Evolutionary conservation across 2,329 filamentous ascomycete genomes (phyloP).

Genomic region (Calonectria multiphialidica): DNA sequence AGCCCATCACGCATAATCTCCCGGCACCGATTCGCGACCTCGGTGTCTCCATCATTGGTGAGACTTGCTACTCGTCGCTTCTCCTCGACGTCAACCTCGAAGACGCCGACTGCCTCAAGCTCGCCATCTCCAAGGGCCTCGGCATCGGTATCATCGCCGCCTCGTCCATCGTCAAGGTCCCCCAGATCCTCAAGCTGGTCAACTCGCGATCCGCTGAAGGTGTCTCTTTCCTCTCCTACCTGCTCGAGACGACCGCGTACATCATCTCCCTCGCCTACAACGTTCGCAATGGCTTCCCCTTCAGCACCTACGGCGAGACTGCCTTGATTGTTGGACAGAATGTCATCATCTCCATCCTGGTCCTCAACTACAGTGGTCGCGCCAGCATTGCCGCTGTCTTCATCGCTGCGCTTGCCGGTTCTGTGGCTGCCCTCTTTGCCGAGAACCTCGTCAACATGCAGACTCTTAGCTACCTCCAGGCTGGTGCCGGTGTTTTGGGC

Average conservation of each 20-base stretch:
- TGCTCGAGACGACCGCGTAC: constrained; percentile 90
- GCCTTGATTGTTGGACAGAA: constrained; percentile 94
- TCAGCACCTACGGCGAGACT: constrained; percentile 97
- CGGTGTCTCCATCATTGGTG: constrained; percentile 83
- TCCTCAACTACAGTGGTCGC: constrained; percentile 84
- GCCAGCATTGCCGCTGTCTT: constrained; percentile 79
- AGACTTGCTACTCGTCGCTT: constrained; percentile 86
- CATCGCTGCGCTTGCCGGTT: constrained; percentile 79
- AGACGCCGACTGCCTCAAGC: constrained; percentile 84
- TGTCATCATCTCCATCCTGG: constrained; percentile 86
- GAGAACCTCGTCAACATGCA: constrained; percentile 74
- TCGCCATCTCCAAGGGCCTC: constrained; percentile 91
- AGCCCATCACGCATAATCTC: constrained; percentile 79
- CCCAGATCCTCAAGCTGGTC: constrained; percentile 94
- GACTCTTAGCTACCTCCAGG: constrained; percentile 81
- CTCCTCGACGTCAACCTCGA: constrained; percentile 86
- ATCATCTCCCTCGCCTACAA: constrained; percentile 95
- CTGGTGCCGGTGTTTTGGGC: constrained; percentile 83
- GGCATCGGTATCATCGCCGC: constrained; percentile 94
- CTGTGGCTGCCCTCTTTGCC: constrained; percentile 78
- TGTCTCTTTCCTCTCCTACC: constrained; percentile 89
- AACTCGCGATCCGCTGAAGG: constrained; percentile 84
- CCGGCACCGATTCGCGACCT: constrained; percentile 81
- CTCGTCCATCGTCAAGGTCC: constrained; percentile 93
- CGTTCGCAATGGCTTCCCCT: constrained; percentile 89